Conservation (phyloP, 1,139 yeast species). For the Magnusiomyces tetraspermus region DNA sequence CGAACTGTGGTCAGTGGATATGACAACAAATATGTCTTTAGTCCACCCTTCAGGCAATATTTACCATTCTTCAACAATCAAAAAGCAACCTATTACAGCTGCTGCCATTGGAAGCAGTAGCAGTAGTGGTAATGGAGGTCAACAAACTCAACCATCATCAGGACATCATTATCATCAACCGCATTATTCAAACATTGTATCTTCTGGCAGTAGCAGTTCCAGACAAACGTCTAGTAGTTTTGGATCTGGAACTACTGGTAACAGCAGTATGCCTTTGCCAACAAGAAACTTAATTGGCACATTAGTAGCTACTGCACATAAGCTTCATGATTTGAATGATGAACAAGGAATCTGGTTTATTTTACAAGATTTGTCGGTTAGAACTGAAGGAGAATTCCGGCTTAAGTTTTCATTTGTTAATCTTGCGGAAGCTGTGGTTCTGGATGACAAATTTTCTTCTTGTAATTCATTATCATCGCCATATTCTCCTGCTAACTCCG, state of each 20-base stretch:
- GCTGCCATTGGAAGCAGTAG: conserved; percentile 1
- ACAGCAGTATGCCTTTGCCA: conserved; percentile 1
- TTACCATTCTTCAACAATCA: conserved; percentile 10
- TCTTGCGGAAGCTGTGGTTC: conserved; percentile 21
- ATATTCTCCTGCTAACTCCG: conserved; percentile 17
- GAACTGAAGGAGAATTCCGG: conserved; percentile 38
- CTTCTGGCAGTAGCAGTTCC: background rate
- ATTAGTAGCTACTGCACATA: conserved; percentile 35
- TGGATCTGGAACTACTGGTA: background rate
- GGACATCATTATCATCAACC: background rate
- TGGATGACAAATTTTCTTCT: background rate
- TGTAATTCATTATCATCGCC: background rate
- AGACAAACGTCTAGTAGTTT: background rate
- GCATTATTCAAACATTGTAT: background rate
- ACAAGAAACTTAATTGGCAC: conserved; percentile 37
- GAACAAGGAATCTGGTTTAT: conserved; percentile 38
- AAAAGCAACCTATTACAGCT: background rate
- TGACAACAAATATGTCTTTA: conserved; percentile 28
- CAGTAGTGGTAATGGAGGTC: background rate
- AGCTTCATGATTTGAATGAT: conserved; percentile 33
- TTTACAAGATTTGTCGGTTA: conserved; percentile 36
- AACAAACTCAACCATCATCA: background rate
- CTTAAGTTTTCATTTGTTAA: conserved; percentile 34
- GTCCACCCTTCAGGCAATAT: conserved; percentile 20
- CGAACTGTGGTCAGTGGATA: conserved; percentile 36